Conservation (phyloP, 495 filamentous ascomycete genomes). For the Aspergillus ostianus region DNA sequence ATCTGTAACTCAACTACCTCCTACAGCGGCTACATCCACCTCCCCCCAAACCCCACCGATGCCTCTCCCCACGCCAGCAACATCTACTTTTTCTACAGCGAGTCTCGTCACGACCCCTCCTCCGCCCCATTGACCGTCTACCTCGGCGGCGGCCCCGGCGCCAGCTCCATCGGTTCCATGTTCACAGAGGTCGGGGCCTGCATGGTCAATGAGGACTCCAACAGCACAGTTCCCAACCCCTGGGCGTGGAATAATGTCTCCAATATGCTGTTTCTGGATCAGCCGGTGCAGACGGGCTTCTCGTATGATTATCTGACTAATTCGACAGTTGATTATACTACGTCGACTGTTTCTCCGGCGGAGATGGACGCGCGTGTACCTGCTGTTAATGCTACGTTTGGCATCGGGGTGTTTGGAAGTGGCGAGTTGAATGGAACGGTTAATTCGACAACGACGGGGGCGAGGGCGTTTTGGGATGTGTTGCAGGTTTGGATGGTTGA, state of each 20-base stretch:
- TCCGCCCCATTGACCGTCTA: constrained; percentile 11
- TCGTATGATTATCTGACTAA: constrained; percentile 12
- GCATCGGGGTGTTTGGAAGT: neutral
- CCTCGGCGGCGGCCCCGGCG: constrained; percentile 12
- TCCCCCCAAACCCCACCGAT: neutral
- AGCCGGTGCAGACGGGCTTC: constrained; percentile 13
- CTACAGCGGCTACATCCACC: neutral
- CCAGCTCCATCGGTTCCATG: constrained; percentile 5
- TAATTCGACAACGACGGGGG: neutral
- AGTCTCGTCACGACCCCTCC: constrained; percentile 5
- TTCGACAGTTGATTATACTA: neutral
- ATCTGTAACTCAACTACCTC: constrained; percentile 3
- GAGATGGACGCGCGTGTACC: neutral
- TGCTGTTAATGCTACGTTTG: neutral
- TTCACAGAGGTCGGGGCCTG: constrained; percentile 8
- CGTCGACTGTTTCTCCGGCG: neutral
- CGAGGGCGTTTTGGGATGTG: neutral
- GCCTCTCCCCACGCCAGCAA: constrained; percentile 1
- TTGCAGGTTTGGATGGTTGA: constrained; percentile 1
- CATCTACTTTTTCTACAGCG: constrained; percentile 4
- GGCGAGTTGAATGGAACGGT: constrained; percentile 1
- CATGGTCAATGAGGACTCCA: constrained; percentile 5
- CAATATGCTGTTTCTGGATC: constrained; percentile 13
- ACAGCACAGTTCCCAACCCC: constrained; percentile 10
- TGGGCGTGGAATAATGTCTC: constrained; percentile 13